These are phyloP conservation scores for Rhodotorula sp. DNA, from an alignment of 1,284 basidiomycete genomes.

Conservation along the genomic window DNA sequence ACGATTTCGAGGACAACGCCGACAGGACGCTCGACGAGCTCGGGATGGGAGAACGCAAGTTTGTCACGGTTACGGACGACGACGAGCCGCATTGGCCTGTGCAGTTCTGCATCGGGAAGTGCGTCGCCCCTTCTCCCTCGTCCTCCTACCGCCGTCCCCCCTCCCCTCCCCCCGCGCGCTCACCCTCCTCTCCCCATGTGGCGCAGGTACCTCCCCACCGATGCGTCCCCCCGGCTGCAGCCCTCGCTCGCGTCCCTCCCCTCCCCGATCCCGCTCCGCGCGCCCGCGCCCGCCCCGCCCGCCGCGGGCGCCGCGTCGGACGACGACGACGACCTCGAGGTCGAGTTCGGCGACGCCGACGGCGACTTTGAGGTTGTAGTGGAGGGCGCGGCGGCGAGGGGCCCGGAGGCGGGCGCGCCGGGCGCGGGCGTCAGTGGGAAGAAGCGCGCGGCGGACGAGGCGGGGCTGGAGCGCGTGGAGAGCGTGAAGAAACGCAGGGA, in stretches of 20 bases:
- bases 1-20: conserved; percentile 82
- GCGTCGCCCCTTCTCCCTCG: neutral
- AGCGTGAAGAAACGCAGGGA: conserved; percentile 10
- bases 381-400: neutral
- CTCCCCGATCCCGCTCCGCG: conserved; percentile 27
- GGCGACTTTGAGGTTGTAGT: conserved; percentile 7
- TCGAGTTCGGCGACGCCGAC: neutral
- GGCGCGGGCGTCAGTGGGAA: conserved; percentile 7
- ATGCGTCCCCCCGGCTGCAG: conserved; percentile 4
- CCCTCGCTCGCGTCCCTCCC: conserved; percentile 18
- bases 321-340: conserved; percentile 1
- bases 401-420: neutral
- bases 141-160: neutral
- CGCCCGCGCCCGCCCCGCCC: conserved; percentile 12
- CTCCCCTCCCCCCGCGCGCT: neutral
- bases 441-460: conserved; percentile 34
- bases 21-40: conserved; percentile 71
- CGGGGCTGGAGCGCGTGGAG: conserved; percentile 15
- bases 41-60: conserved; percentile 71
- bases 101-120: conserved; percentile 57
- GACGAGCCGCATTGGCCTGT: conserved; percentile 77
- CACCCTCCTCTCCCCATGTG: neutral
- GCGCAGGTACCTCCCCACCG: conserved; percentile 14
- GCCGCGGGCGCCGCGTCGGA: neutral
- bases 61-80: conserved; percentile 83